Evolutionary conservation across 129 eudicot species (phyloP).

Genomic region (Flaveria trinervia): DNA sequence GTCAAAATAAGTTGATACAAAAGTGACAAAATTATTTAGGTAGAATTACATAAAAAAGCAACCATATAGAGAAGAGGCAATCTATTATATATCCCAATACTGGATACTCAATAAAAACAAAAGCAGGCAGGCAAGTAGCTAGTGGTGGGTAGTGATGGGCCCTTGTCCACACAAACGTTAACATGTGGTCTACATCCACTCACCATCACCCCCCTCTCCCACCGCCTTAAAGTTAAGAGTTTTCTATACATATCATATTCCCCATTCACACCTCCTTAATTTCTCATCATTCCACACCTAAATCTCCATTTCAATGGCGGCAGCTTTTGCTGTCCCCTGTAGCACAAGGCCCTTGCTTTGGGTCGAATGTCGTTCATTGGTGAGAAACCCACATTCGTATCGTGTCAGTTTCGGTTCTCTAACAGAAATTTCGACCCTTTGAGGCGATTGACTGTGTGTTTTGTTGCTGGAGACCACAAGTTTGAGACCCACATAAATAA

Average conservation of each 20-base stretch:
- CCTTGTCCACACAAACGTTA: constrained; percentile 23
- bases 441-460: constrained; percentile 44
- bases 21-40: too few species aligned
- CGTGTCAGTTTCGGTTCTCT: constrained; percentile 30
- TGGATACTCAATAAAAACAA: not conserved
- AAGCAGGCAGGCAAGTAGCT: constrained; percentile 18
- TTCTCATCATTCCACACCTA: not conserved
- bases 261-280: not conserved
- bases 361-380: constrained; percentile 36
- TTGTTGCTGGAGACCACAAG: constrained; percentile 51
- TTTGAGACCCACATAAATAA: not conserved
- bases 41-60: too few species aligned
- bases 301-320: constrained; percentile 49
- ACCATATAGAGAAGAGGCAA: not conserved
- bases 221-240: constrained; percentile 14
- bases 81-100: not conserved
- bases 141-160: constrained; percentile 22
- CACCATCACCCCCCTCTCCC: not conserved
- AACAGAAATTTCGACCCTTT: constrained; percentile 15
- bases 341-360: constrained; percentile 37
- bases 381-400: constrained; percentile 35
- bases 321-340: constrained; percentile 55
- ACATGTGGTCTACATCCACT: constrained; percentile 54
- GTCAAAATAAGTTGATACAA: too few species aligned
- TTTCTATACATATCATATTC: not conserved